These are phyloP conservation scores for Stachybotrys elegans DNA, from an alignment of 2,329 filamentous ascomycete genomes.

Conservation along the genomic window DNA sequence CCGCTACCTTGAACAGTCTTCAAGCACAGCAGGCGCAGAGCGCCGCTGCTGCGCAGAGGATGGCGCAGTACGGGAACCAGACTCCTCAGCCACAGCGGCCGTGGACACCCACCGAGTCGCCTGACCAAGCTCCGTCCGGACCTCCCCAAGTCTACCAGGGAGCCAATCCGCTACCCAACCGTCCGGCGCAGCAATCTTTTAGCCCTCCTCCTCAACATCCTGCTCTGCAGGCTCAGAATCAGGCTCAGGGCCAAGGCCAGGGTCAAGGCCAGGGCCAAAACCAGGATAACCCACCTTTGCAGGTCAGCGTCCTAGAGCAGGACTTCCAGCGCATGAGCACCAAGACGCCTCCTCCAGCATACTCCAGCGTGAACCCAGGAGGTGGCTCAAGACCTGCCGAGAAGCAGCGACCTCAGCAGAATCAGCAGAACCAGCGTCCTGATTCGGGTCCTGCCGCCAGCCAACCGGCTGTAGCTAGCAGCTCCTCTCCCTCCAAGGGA, in stretches of 20 bases:
- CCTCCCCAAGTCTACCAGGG: slow-evolving; percentile 92
- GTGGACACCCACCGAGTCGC: slow-evolving; percentile 92
- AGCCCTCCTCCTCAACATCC: slow-evolving; percentile 38
- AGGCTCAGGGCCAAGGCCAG: slow-evolving; percentile 32
- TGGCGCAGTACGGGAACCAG: slow-evolving; percentile 66
- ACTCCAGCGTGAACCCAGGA: slow-evolving; percentile 67
- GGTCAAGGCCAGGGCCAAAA: slow-evolving; percentile 28
- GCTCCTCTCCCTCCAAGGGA: slow-evolving; percentile 24
- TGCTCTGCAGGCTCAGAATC: slow-evolving; percentile 33
- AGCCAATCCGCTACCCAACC: slow-evolving; percentile 59
- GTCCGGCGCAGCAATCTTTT: slow-evolving; percentile 37
- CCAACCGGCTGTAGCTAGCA: slow-evolving; percentile 15
- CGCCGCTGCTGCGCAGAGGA: slow-evolving; percentile 73
- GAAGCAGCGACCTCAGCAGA: slow-evolving; percentile 55
- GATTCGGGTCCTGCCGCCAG: slow-evolving; percentile 17
- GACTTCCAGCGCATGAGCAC: slow-evolving; percentile 80
- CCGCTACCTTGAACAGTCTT: slow-evolving; percentile 73
- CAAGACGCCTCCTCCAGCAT: slow-evolving; percentile 89
- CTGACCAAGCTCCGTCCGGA: slow-evolving; percentile 80
- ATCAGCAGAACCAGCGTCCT: slow-evolving; percentile 13
- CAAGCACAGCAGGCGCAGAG: slow-evolving; percentile 58
- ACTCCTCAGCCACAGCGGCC: slow-evolving; percentile 48
- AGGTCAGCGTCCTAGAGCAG: slow-evolving; percentile 72
- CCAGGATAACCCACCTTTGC: slow-evolving; percentile 33
- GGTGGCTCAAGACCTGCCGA: slow-evolving; percentile 62